phyloP scores from a whole-genome alignment of 345 rosid genomes.

The Pseudoturritis turrita region DNA sequence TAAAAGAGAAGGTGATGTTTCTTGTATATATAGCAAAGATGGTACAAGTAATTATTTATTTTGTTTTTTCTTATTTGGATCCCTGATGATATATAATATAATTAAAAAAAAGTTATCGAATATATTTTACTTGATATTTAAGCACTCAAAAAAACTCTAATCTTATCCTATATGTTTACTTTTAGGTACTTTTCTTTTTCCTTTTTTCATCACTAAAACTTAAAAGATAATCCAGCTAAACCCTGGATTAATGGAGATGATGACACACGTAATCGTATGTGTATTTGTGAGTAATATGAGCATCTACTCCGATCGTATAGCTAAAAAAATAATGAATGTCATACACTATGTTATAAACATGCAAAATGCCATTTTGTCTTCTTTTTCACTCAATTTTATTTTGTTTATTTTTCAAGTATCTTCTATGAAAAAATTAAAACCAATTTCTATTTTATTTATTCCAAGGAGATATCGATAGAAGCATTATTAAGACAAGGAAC shows the following conservation, averaged over 20 bases:
- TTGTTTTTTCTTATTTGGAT: neutral
- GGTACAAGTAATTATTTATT: neutral
- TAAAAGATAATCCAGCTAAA: neutral
- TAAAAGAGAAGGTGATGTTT: neutral
- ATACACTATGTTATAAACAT: neutral
- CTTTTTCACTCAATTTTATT: neutral
- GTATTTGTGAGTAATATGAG: neutral
- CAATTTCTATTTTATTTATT: neutral
- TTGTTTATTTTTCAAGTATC: too few relatives aligned
- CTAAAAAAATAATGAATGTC: neutral
- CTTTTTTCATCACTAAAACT: conserved; percentile 8
- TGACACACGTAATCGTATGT: neutral
- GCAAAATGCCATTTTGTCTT: neutral
- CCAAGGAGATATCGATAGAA: neutral
- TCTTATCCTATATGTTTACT: neutral
- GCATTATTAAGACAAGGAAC: conserved; percentile 10
- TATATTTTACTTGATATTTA: conserved; percentile 12
- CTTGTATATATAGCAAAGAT: conserved; percentile 30
- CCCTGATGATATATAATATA: neutral
- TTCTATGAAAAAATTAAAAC: neutral
- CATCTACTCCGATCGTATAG: neutral
- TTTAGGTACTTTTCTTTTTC: conserved; percentile 4
- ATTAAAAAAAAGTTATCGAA: neutral
- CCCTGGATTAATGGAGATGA: conserved; percentile 14
- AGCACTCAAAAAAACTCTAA: conserved; percentile 18